Base-by-base conservation (phyloP, 106 monocot species). In the Cymbidium sinense region DNA sequence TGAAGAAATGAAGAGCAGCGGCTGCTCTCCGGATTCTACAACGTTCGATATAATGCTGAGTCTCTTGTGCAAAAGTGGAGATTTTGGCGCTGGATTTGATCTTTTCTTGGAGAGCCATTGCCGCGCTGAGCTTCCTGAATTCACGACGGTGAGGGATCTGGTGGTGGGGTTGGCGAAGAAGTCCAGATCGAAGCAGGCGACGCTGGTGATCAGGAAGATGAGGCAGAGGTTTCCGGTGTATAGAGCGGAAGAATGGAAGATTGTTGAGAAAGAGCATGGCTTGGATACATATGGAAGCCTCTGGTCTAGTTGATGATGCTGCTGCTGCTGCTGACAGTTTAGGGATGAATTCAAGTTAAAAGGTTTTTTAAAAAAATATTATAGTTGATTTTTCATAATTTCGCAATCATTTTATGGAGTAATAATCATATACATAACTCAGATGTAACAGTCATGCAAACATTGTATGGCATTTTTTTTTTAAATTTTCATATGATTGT, bases 61-160 rank as follows among this genome's bases (percentile, higher is more conserved):
- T 10, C 23, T 41, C 6, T 77, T 93, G 43, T 91, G 91, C 61
- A 81, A 76, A 81, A 84, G 84, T 36, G 91, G 82, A 20, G 91
- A 93, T 77, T 88, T 93, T 12, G 86, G 84, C 34, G 79, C 28
- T 13, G 91, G 58, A 0, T 81, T 81, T 64, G 81, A 85, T 74
- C 86, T 96, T 7, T 91, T 81, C 51, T 81, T 70, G 78, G 91
- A 93, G 28, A 89, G 91, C 62, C 76, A 85, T 35, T 85, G 77
- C 85, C 74, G 73, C 64, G 85, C 82, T 17, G 91, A 84, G 79
- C 75, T 93, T 31, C 96, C 96, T 3, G 89, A 91, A 81, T 90
- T 93, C 82, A 89, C 35, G 39, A 89, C 89, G 13, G 77, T 82
- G 77, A 90, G 74, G 81, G 36, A 79, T 50, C 69, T 96, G 71